A percentile compares a stretch with the other conserved stretches of the same genome.
phyloP scores from a whole-genome alignment of 1,284 basidiomycete genomes.

The Marasmius fiardii region DNA sequence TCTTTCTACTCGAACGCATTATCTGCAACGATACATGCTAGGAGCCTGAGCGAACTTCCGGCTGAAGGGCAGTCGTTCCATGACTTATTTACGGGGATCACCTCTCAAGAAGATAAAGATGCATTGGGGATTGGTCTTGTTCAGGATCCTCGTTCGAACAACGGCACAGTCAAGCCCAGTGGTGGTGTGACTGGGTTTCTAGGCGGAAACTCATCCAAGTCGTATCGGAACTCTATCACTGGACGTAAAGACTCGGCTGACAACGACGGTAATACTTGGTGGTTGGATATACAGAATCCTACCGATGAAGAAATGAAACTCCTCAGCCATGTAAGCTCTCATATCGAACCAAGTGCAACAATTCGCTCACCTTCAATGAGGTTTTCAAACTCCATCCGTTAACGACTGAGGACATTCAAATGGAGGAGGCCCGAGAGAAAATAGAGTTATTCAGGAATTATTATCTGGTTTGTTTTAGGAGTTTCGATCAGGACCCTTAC shows the following conservation, averaged over 20 bases:
- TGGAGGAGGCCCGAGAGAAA: conserved; percentile 99
- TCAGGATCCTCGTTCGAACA: not conserved
- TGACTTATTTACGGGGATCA: conserved; percentile 77
- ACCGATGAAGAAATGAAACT: conserved; percentile 99
- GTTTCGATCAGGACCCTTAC: conserved; percentile 98
- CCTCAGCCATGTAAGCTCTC: conserved; percentile 73
- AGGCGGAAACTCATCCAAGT: conserved; percentile 7
- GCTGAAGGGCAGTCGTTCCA: conserved; percentile 93
- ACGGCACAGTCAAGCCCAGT: not conserved
- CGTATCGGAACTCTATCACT: conserved; percentile 4
- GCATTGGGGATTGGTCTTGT: not conserved
- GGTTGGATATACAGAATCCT: conserved; percentile 93
- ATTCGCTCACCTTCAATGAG: conserved; percentile 34
- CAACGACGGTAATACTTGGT: conserved; percentile 75
- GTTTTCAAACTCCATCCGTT: conserved; percentile 97
- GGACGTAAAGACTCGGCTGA: not conserved
- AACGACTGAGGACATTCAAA: conserved; percentile 98
- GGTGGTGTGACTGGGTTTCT: not conserved
- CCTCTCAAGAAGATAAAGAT: not conserved
- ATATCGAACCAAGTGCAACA: conserved; percentile 1
- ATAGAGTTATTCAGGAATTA: conserved; percentile 99
- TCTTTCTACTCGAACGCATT: conserved; percentile 98
- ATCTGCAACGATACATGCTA: conserved; percentile 91
- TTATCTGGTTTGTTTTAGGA: conserved; percentile 98
- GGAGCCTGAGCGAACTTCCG: conserved; percentile 90